Percentiles rank a stretch among this genome's conserved stretches.
These are phyloP conservation scores for Fusarium setosum DNA, from an alignment of 2,329 filamentous ascomycete species.

Conservation along the genomic window DNA sequence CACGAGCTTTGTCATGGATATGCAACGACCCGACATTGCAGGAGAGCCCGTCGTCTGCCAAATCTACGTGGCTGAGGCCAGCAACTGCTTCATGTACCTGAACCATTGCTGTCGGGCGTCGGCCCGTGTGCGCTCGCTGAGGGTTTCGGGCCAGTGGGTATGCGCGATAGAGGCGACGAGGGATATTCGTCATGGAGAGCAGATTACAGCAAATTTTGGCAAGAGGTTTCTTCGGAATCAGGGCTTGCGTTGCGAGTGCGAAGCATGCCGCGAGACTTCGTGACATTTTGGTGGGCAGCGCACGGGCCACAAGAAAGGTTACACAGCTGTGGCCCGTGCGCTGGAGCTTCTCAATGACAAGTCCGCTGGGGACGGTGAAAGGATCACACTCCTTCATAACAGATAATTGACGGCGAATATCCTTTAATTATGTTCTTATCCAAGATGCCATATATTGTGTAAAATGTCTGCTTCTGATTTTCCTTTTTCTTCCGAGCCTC, in stretches of 20 bases:
- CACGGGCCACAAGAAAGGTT: too few species aligned
- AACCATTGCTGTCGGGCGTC: background rate
- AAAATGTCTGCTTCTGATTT: too few species aligned
- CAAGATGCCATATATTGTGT: too few species aligned
- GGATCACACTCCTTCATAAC: too few species aligned
- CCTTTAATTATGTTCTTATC: too few species aligned
- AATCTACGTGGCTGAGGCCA: background rate
- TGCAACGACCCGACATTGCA: background rate
- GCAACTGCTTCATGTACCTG: background rate
- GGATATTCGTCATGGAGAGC: background rate
- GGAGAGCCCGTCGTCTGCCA: background rate
- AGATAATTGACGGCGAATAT: too few species aligned
- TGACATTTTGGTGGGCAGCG: background rate
- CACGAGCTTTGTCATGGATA: background rate
- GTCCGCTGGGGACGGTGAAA: too few species aligned
- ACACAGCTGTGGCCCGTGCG: too few species aligned
- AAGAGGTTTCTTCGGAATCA: slow-evolving; percentile 4
- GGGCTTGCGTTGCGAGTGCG: slow-evolving; percentile 1
- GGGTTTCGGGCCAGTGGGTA: background rate
- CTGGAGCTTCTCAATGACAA: too few species aligned
- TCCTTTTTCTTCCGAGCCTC: too few species aligned
- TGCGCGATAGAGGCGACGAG: background rate
- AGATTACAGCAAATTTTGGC: background rate
- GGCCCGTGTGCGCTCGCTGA: background rate
- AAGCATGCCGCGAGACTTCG: background rate